Conservation (phyloP, 495 filamentous ascomycete species). For the Penicillium goetzii region DNA sequence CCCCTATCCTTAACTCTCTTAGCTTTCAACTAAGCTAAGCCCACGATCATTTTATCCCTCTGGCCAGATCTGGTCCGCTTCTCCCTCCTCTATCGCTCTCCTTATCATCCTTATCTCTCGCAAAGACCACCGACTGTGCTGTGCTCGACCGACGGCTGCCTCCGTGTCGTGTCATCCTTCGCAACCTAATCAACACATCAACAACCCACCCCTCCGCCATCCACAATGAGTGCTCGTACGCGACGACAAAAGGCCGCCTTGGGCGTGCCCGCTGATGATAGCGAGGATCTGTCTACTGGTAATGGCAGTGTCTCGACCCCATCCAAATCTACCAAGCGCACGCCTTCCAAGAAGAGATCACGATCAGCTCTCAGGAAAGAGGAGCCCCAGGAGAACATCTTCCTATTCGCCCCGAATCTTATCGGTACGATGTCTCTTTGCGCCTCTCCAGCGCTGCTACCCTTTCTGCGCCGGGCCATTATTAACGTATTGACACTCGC, state of each 20-base stretch:
- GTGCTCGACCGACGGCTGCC: conserved; percentile 5
- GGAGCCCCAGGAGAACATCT: conserved; percentile 78
- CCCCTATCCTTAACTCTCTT: conserved; percentile 13
- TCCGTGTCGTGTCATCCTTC: conserved; percentile 13
- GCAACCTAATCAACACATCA: conserved; percentile 7
- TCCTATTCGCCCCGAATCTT: conserved; percentile 91
- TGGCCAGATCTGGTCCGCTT: conserved; percentile 3
- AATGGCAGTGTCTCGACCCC: conserved; percentile 39
- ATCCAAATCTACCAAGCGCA: conserved; percentile 25
- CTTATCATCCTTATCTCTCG: conserved; percentile 20
- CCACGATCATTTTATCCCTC: conserved; percentile 12
- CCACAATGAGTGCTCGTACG: conserved; percentile 48
- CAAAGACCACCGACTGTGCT: conserved; percentile 7
- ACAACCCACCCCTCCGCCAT: conserved; percentile 2
- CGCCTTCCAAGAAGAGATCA: conserved; percentile 32
- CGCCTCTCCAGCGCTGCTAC: not conserved
- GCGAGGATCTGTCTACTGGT: conserved; percentile 35
- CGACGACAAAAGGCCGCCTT: conserved; percentile 49
- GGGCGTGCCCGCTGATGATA: conserved; percentile 41
- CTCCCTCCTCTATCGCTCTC: conserved; percentile 7
- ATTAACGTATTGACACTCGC: conserved; percentile 2
- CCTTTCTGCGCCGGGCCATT: not conserved
- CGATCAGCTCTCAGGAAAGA: conserved; percentile 27
- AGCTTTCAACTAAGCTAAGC: conserved; percentile 1
- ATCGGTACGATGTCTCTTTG: conserved; percentile 65